Evolutionary conservation across 345 rosid species (phyloP), one percentile per base, ranked within the genome.

Genomic region (Heritiera fomes): DNA sequence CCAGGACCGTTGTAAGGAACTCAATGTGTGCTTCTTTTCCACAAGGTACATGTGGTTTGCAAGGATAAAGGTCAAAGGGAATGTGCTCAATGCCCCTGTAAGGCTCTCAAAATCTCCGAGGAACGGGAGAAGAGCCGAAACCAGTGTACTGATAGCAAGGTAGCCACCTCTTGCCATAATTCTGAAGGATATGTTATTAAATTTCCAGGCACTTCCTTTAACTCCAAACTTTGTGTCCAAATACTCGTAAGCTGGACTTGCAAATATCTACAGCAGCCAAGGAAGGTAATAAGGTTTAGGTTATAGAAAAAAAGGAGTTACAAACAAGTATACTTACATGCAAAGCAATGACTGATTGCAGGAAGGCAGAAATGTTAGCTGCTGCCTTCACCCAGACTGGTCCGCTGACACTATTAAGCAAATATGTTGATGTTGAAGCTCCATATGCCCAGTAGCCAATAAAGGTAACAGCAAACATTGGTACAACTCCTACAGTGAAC

Each of bases 361-460:
- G 90, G 82, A 92, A 91, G 71, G 97, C 98, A 0, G 94, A 78
- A 49, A 94, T 63, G 73, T 94, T 94, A 68, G 95, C 99, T 47
- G 88, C 28, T 3, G 91, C 84, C 90, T 91, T 96, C 74, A 92
- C 80, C 99, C 98, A 94, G 67, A 86, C 85, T 2, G 97, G 97
- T 40, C 99, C 99, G 28, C 15, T 87, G 64, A 87, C 89, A 1
- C 85, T 92, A 79, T 85, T 91, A 58, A 96, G 95, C 80, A 96
- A 77, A 78, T 94, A 94, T 7, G 93, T 76, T 0, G 95, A 75
- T 11, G 98, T 88, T 12, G 91, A 83, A 69, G 92, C 79, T n/a
- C 99, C 99, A 38, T 96, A 96, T 3, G 99, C 99, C 99, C 99
- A 96, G 55, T 96, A 96, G 18, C 98, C 99, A 0, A 89, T 79